Evolutionary conservation across 2,329 filamentous ascomycete genomes (phyloP).

Genomic region (Zarea fungicola): DNA sequence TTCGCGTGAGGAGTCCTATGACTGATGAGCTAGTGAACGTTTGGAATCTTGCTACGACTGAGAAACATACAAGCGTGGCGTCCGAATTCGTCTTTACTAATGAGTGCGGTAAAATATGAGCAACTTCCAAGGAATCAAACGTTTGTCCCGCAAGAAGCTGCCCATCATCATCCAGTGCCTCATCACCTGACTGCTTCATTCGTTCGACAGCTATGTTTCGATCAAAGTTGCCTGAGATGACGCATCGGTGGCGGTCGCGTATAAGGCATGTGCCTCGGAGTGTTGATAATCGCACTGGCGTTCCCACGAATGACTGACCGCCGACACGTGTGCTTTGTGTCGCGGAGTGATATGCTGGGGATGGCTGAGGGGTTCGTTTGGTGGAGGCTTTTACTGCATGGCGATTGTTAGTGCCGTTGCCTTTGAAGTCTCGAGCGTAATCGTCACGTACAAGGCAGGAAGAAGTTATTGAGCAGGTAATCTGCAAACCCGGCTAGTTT

Average conservation of each 20-base stretch:
- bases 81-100: conserved; percentile 11
- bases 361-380: conserved; percentile 12
- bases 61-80: conserved; percentile 11
- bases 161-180: conserved; percentile 12
- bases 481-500: conserved; percentile 12
- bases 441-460: conserved; percentile 11
- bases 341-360: conserved; percentile 12
- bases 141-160: conserved; percentile 2
- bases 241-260: conserved; percentile 14
- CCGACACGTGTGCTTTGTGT: neutral
- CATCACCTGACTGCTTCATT: neutral
- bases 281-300: conserved; percentile 8
- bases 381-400: conserved; percentile 12
- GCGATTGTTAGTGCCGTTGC: neutral
- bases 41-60: neutral
- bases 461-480: conserved; percentile 14
- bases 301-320: conserved; percentile 6
- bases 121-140: conserved; percentile 17
- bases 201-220: conserved; percentile 2
- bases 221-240: conserved; percentile 14
- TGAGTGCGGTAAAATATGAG: conserved; percentile 17
- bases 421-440: neutral
- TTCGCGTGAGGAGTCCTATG: conserved; percentile 23
- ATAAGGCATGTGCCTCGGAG: conserved; percentile 12
- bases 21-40: neutral